Percentiles rank a stretch among this genome's conserved stretches.
Conservation (phyloP, 2,329 filamentous ascomycete genomes). For the Cercospora brassicicola region DNA sequence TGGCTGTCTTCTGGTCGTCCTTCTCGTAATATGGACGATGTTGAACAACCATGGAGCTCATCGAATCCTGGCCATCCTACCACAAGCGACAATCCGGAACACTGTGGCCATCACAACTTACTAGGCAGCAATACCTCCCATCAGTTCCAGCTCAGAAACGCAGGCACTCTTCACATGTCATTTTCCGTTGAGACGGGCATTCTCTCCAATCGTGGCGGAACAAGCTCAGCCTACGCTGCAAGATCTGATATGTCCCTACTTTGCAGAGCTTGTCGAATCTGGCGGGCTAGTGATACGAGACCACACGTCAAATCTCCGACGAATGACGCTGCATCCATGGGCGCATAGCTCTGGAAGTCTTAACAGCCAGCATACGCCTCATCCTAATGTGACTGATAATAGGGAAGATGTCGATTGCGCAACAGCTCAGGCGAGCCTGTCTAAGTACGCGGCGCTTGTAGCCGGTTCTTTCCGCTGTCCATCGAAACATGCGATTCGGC, state of each 20-base stretch:
- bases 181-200: background rate
- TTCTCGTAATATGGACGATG: no score
- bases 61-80: background rate
- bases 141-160: background rate
- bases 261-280: background rate
- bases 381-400: no score
- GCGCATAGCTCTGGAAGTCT: no score
- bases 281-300: background rate
- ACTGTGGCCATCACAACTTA: background rate
- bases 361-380: no score
- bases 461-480: no score
- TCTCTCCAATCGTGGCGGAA: background rate
- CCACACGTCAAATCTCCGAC: background rate
- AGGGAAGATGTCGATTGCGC: no score
- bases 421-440: no score
- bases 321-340: no score
- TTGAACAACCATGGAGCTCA: no score
- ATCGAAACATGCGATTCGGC: no score
- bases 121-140: background rate
- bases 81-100: background rate
- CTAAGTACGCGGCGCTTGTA: no score
- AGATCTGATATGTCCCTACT: background rate
- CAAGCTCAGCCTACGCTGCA: background rate
- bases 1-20: no score
- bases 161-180: background rate